Base-by-base conservation (phyloP, 2,329 filamentous ascomycete species). In the Berkeleyomyces basicola region DNA sequence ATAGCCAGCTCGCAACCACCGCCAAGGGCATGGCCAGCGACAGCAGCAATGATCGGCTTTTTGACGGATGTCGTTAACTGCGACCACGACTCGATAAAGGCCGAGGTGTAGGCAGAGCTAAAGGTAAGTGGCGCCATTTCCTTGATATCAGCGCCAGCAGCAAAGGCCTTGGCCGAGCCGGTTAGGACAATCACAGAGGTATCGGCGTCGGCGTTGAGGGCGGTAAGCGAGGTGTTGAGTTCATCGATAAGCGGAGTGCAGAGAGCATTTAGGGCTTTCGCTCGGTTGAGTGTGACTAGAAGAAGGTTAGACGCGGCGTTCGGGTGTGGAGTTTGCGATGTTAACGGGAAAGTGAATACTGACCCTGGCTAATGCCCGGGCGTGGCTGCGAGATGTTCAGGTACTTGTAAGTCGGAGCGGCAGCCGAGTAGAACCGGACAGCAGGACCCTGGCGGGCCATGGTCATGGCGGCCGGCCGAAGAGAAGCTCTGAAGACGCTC, bases 41-140 rank as follows among this genome's bases (percentile, higher is more conserved):
- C 91, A 33, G 93, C 93, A 11, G 88, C 88, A 67, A 99, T 91
- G 70, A 97, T 84, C 61, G 93, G 93, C 73, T 95, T 97, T 77
- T 95, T 95, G 72, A 97, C 79, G 66, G 83, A 79, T 23, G 85
- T 89, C 36, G 90, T 87, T 57, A 96, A 82, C 66, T 87, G 80
- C 4, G 90, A 96, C 93, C 93, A 99, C 7, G 84, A 84, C 72
- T 96, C 90, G 74, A 99, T 97, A 74, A 99, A 99, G 71, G 95
- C 89, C 68, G 78, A 83, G 58, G 83, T 87, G 77, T 96, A 97
- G 46, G 93, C 92, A 67, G 86, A 78, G 66, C 88, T 82, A 76
- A 99, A 99, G 62, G 86, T 91, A 46, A 96, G 83, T 65, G 90
- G 85, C 39, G 90, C 88, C 93, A 99, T 99, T 76, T 99, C 93